Base-by-base conservation (phyloP, 768 basidiomycete species). In the Panellus pusillus region DNA sequence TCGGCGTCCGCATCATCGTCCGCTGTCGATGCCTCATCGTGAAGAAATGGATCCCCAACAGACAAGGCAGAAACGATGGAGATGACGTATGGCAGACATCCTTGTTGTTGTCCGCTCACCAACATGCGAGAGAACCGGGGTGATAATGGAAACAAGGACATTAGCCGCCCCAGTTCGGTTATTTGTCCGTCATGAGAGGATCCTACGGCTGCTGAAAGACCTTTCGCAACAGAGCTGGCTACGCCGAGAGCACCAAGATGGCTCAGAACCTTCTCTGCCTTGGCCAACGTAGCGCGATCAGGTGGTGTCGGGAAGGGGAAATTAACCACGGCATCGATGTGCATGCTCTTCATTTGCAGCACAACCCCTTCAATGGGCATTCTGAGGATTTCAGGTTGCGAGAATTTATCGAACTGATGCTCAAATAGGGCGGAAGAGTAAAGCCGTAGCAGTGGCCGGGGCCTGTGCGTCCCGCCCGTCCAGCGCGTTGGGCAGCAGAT, bases 281-380 rank as follows among this genome's bases (percentile, higher is more conserved):
- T 88, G 52, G 75, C 79, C 40, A 99, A 75, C 5, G 83, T 79
- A 9, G 69, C 63, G 35, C 87, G 82, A 68, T 97, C 91, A 0
- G 97, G 97, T 13, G 96, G 89, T 0, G 97, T 98, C 1, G 97
- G 97, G 72, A 98, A 98, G 14, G 97, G 97, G 70, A 99, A 99
- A 72, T 98, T 98, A 62, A 92, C 78, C 36, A 98, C 93, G 1
- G 92, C 79, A 64, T 98, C 94, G 54, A 99, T 96, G 65, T 96
- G 92, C 94, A 99, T 98, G 68, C 85, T 87, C 76, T 99, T 99
- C 96, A 99, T 98, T 69, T 98, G 95, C 29, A 98, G 76, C 9
- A 98, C 91, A 19, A 98, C 87, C 2, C 94, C 95, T 63, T 98
- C 97, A 61, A 98, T 96, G 0, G 97, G 95, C 75, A 91, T 93